phyloP scores from a whole-genome alignment of 345 rosid genomes.

The Eucalyptus rudis region DNA sequence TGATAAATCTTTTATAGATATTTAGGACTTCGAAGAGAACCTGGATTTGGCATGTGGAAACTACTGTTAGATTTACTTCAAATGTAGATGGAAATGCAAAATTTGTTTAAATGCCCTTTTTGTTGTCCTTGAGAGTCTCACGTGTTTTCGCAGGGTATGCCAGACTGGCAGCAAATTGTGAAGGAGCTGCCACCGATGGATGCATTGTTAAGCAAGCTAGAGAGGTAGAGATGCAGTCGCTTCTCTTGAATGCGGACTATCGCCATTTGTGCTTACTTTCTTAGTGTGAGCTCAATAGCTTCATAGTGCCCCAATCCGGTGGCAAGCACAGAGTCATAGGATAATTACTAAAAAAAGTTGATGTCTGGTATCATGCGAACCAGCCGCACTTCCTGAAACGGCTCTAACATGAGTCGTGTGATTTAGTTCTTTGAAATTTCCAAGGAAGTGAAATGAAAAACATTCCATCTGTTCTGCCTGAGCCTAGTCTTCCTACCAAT shows the following conservation, averaged over 20 bases:
- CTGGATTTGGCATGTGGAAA: not conserved
- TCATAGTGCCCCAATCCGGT: not conserved
- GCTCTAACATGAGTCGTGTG: not conserved
- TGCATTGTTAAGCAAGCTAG: slow-evolving; percentile 78
- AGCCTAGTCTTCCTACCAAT: not conserved
- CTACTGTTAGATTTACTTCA: not conserved
- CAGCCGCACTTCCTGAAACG: not conserved
- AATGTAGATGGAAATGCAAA: not conserved
- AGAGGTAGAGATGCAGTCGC: slow-evolving; percentile 35
- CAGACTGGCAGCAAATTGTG: slow-evolving; percentile 74
- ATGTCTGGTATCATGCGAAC: not conserved
- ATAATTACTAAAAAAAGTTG: not conserved
- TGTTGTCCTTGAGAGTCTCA: not conserved
- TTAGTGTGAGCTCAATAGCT: not conserved
- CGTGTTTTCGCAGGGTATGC: slow-evolving; percentile 54
- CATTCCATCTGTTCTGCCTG: not conserved
- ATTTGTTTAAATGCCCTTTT: not conserved
- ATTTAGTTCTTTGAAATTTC: not conserved
- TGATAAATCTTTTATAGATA: not conserved
- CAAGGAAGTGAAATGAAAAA: not conserved
- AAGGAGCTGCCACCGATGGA: slow-evolving; percentile 74
- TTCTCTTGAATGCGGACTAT: not conserved
- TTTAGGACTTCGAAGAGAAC: not conserved
- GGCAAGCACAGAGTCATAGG: not conserved
- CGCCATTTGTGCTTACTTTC: not conserved